A percentile compares a stretch with the other conserved stretches of the same genome.
Conservation (phyloP, 768 basidiomycete genomes). For the Obba rivulosa region DNA sequence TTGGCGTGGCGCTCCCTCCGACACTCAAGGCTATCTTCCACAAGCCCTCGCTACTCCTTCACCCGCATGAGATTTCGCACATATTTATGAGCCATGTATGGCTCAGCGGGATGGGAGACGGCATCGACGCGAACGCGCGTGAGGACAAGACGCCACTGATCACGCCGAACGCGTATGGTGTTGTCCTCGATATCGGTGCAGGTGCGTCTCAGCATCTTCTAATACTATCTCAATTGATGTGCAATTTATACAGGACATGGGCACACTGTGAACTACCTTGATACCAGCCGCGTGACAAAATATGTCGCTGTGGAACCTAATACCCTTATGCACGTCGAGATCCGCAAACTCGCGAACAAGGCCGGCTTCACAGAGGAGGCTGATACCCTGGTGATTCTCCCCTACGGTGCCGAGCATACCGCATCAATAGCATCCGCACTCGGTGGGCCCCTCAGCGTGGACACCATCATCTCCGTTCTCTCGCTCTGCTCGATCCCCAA, state of each 20-base stretch:
- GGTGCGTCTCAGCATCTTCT: conserved; percentile 31
- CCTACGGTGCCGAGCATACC: conserved; percentile 60
- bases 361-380: conserved; percentile 50
- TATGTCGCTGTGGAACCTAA: conserved; percentile 78
- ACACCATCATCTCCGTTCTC: conserved; percentile 62
- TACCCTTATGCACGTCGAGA: conserved; percentile 49
- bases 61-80: conserved; percentile 40
- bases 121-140: conserved; percentile 38
- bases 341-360: conserved; percentile 42
- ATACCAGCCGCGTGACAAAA: conserved; percentile 45
- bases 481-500: conserved; percentile 62
- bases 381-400: conserved; percentile 51
- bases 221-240: not conserved
- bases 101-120: conserved; percentile 38
- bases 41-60: conserved; percentile 40
- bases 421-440: conserved; percentile 39
- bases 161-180: conserved; percentile 48
- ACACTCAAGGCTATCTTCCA: conserved; percentile 37
- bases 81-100: conserved; percentile 59
- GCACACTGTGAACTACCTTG: conserved; percentile 58
- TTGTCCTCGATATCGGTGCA: conserved; percentile 65
- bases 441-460: conserved; percentile 34
- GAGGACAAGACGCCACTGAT: conserved; percentile 44
- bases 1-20: conserved; percentile 36
- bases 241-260: conserved; percentile 44